Percentiles rank a stretch among this genome's conserved stretches.
phyloP scores from a whole-genome alignment of 2,329 filamentous ascomycete species.

The Pseudogymnoascus sp. region DNA sequence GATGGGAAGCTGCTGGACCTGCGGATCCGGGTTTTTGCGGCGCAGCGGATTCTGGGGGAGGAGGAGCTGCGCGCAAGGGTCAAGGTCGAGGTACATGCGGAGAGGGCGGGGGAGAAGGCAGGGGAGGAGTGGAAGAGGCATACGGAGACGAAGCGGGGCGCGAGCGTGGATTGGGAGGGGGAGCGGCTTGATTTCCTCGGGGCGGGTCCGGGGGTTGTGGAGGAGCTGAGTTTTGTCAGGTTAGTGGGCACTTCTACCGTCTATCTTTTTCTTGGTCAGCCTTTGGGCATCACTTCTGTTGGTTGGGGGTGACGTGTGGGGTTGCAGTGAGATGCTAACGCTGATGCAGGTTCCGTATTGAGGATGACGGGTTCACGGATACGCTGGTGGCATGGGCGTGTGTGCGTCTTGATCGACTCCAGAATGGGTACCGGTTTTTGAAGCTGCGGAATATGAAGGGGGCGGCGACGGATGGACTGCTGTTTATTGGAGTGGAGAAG shows the following conservation, averaged over 20 bases:
- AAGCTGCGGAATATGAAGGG: constrained; percentile 66
- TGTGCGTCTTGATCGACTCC: constrained; percentile 72
- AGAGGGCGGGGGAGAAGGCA: constrained; percentile 41
- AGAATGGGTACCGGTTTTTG: constrained; percentile 68
- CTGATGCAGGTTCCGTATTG: constrained; percentile 58
- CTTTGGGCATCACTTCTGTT: not conserved
- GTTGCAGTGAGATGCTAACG: not conserved
- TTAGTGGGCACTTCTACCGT: constrained; percentile 35
- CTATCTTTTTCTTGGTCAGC: not conserved
- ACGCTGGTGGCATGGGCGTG: constrained; percentile 82
- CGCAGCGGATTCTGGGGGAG: constrained; percentile 63
- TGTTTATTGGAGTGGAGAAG: constrained; percentile 71
- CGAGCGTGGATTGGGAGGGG: constrained; percentile 51
- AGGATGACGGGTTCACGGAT: constrained; percentile 78
- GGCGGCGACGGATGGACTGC: constrained; percentile 52
- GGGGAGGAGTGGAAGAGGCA: constrained; percentile 48
- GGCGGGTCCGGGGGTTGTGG: constrained; percentile 47
- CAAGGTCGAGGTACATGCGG: constrained; percentile 73
- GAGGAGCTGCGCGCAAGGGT: constrained; percentile 44
- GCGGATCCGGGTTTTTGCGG: constrained; percentile 65
- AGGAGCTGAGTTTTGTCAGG: constrained; percentile 66
- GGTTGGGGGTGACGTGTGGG: not conserved
- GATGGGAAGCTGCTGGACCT: constrained; percentile 45
- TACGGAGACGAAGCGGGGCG: constrained; percentile 47
- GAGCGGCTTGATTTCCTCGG: constrained; percentile 51